Evolutionary conservation across 164 flowering plant genomes (phyloP).

Genomic region (Platanus orientalis): DNA sequence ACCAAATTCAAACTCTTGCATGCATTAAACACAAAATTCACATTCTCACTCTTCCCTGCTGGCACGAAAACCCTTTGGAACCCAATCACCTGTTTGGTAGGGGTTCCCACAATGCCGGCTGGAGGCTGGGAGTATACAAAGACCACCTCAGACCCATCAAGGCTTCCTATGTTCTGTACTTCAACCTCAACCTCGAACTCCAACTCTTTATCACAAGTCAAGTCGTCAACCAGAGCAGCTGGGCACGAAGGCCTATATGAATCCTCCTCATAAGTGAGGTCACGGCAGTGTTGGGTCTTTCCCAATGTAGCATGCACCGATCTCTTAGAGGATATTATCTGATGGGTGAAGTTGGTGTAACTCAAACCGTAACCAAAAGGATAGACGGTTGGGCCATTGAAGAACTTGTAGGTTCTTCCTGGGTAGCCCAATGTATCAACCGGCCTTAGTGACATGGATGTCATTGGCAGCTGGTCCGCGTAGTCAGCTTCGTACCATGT

Average conservation of each 20-base stretch:
- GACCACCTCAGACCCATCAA: not conserved
- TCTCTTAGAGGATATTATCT: conserved; percentile 30
- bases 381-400: too few relatives aligned
- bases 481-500: too few relatives aligned
- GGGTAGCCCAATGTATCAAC: too few relatives aligned
- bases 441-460: too few relatives aligned
- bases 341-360: conserved; percentile 47
- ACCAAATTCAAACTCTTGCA: conserved; percentile 5
- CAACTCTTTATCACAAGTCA: not conserved
- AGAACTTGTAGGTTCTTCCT: conserved; percentile 80
- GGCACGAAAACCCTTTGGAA: conserved; percentile 2
- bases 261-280: not conserved
- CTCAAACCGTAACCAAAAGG: conserved; percentile 73
- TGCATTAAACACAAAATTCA: conserved; percentile 1
- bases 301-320: not conserved
- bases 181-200: not conserved
- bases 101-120: not conserved
- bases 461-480: too few relatives aligned
- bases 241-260: not conserved
- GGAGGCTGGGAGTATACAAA: conserved; percentile 1
- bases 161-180: conserved; percentile 4
- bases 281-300: conserved; percentile 5
- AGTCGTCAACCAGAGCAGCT: conserved; percentile 3
- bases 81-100: not conserved
- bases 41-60: not conserved